Conservation (phyloP, 2,329 filamentous ascomycete genomes). For the Penicillium palitans region DNA sequence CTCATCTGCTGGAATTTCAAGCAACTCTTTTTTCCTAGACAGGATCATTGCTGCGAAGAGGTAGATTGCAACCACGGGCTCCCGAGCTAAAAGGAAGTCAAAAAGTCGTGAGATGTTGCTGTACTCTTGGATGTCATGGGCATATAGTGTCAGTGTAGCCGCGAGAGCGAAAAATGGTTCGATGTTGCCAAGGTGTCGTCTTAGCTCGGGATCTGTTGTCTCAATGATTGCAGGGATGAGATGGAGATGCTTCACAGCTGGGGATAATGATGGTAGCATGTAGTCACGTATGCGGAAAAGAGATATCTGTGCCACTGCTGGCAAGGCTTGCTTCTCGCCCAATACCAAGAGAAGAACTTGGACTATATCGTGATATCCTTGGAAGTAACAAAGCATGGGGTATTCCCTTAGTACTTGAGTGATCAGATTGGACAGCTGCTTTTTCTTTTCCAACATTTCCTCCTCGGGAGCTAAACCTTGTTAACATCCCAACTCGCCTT, state of each 20-base stretch:
- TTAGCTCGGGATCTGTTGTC: constrained; percentile 69
- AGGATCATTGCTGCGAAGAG: constrained; percentile 88
- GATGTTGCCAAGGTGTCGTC: constrained; percentile 70
- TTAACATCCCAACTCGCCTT: not conserved
- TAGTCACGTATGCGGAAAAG: constrained; percentile 92
- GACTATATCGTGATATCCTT: constrained; percentile 97
- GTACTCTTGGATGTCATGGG: constrained; percentile 91
- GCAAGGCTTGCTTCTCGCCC: constrained; percentile 59
- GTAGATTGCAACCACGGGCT: constrained; percentile 87
- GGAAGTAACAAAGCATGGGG: constrained; percentile 90
- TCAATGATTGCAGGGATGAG: constrained; percentile 81
- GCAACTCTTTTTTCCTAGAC: constrained; percentile 76
- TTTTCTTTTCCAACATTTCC: constrained; percentile 69
- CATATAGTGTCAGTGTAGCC: constrained; percentile 93
- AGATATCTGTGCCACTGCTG: constrained; percentile 76
- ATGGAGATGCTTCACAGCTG: constrained; percentile 79
- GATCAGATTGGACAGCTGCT: constrained; percentile 77
- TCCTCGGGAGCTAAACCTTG: constrained; percentile 62
- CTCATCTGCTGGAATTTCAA: constrained; percentile 78
- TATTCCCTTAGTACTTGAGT: constrained; percentile 74
- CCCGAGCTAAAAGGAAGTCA: constrained; percentile 82
- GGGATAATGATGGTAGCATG: constrained; percentile 85
- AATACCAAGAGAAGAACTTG: constrained; percentile 92
- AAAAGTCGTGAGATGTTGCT: constrained; percentile 86
- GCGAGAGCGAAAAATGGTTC: constrained; percentile 91